Evolutionary conservation across 192 early-diverging fungal species (phyloP), one percentile per base, ranked within the genome.

Genomic region (Gonapodya sp.): DNA sequence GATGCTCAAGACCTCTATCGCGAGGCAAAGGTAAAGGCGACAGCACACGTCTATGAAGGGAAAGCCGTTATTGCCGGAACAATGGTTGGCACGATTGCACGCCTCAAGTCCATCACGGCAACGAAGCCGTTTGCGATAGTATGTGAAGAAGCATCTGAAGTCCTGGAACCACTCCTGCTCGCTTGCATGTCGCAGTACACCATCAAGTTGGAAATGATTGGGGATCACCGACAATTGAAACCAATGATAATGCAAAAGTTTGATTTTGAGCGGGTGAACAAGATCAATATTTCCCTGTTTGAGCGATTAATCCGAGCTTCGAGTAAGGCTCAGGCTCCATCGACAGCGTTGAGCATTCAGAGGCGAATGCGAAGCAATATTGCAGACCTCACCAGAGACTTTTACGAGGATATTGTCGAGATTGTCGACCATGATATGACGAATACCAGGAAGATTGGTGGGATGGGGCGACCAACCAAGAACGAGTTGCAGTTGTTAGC

Each of bases 51-150:
- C 34, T 85, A 85, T 73, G 85, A 85, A 73, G 84, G 84, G 30
- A 85, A 85, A 37, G 36, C 78, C 18, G 82, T 85, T n/a, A 85
- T 85, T 74, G 85, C 84, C 14, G 85, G 85, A 32, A 85, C 85
- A 24, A 85, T 85, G 36, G 85, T 85, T 31, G 85, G 85, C 2
- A 86, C 84, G 36, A 86, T 85, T 80, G 46, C 84, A 14, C 85
- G 85, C 16, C 79, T 85, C 14, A 74, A 83, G 18, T 81, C 85
- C 79, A 86, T 85, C 73, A 18, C 81, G 31, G 75, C 31, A 33
- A 85, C 84, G 18, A 85, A 85, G 31, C 85, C 85, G 14, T 85
- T 85, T 85, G 85, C 85, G 34, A 73, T 85, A 31, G 18, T 85
- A 31, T 81, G 85, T 30, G 85, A 85, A 36, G 85, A 85, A 75